Evolutionary conservation across 1,284 basidiomycete genomes (phyloP).

Genomic region (Ustanciosporium gigantosporum): DNA sequence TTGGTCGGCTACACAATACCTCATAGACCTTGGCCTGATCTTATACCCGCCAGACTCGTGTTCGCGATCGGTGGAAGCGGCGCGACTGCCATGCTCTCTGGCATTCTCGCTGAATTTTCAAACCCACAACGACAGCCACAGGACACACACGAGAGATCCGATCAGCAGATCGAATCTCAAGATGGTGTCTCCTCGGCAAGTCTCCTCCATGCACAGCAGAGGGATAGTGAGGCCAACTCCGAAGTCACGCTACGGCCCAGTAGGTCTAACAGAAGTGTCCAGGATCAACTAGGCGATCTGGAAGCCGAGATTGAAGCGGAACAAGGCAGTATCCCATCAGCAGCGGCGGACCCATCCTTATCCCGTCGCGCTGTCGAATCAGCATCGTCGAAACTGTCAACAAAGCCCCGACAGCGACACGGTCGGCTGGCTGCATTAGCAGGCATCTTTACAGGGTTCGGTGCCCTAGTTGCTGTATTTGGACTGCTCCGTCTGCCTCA

Average conservation of each 20-base stretch:
- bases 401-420: slow-evolving; percentile 8
- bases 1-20: slow-evolving; percentile 35
- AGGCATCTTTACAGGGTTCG: slow-evolving; percentile 39
- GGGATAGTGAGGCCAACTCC: slow-evolving; percentile 2
- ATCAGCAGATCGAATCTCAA: not conserved
- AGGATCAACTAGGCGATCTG: not conserved
- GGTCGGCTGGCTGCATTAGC: slow-evolving; percentile 39
- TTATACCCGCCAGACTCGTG: slow-evolving; percentile 38
- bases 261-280: no score
- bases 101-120: slow-evolving; percentile 20
- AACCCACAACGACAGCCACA: no score
- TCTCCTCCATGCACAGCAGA: no score
- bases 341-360: no score
- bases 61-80: slow-evolving; percentile 45
- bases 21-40: slow-evolving; percentile 36
- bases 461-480: slow-evolving; percentile 42
- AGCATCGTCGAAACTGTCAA: no score
- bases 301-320: not conserved
- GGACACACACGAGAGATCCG: not conserved
- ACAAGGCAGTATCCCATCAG: not conserved
- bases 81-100: slow-evolving; percentile 46
- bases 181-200: not conserved
- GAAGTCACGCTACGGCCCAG: slow-evolving; percentile 2
- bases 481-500: slow-evolving; percentile 40
- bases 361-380: no score